Evolutionary conservation across 129 eudicot genomes (phyloP).

Genomic region (Gnaphalium uliginosum): DNA sequence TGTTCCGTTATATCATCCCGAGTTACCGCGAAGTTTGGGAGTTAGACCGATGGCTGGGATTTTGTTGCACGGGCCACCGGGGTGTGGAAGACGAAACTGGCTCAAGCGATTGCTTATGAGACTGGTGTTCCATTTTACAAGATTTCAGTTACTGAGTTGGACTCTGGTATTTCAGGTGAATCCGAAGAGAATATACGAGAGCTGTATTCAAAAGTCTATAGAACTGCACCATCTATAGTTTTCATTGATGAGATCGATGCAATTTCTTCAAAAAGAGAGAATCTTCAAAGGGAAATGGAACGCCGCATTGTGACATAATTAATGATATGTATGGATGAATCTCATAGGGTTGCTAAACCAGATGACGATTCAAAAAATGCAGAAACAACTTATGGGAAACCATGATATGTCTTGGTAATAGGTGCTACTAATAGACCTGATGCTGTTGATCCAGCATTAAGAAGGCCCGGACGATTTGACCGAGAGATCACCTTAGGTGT

Average conservation of each 20-base stretch:
- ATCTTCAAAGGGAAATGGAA: slow-evolving; percentile 46
- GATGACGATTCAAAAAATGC: slow-evolving; percentile 26
- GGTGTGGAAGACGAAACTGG: slow-evolving; percentile 89
- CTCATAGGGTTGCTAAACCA: slow-evolving; percentile 46
- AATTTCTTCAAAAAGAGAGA: slow-evolving; percentile 90
- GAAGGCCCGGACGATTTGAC: slow-evolving; percentile 89
- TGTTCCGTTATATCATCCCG: slow-evolving; percentile 68
- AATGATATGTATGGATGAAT: too few relatives aligned
- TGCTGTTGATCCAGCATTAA: slow-evolving; percentile 88
- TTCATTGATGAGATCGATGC: slow-evolving; percentile 97
- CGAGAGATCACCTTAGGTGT: slow-evolving; percentile 77
- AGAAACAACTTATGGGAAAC: slow-evolving; percentile 34
- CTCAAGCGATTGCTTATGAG: slow-evolving; percentile 93
- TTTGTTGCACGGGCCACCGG: too few relatives aligned
- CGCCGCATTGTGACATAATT: too few relatives aligned
- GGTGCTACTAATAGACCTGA: slow-evolving; percentile 99
- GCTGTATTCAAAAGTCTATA: slow-evolving; percentile 76
- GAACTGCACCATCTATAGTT: slow-evolving; percentile 91
- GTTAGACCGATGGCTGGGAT: too few relatives aligned
- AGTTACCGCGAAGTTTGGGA: slow-evolving; percentile 53
- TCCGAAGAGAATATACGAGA: slow-evolving; percentile 92
- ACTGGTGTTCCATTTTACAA: slow-evolving; percentile 79
- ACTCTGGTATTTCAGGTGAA: slow-evolving; percentile 89
- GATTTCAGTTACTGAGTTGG: slow-evolving; percentile 88
- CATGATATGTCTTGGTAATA: slow-evolving; percentile 73